Evolutionary conservation across 208 protist species (phyloP).

Genomic region (Leishmania gerbilli): DNA sequence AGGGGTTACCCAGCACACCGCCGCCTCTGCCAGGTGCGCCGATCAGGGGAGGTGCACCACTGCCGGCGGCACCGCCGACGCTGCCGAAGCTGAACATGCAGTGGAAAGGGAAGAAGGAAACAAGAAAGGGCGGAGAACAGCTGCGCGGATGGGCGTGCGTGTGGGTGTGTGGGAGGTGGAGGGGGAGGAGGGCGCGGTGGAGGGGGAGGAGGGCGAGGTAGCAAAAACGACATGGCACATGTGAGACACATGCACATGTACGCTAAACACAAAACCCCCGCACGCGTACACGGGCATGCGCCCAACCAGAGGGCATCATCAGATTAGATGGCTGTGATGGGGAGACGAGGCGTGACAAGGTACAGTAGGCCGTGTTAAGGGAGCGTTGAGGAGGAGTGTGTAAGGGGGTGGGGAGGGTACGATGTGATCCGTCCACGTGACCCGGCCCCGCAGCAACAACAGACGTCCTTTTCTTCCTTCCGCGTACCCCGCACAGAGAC

Average conservation of each 20-base stretch:
- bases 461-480: background rate
- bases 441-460: background rate
- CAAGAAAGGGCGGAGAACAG: background rate
- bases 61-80: conserved; percentile 4
- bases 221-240: background rate
- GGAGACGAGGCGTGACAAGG: background rate
- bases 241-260: too few species aligned
- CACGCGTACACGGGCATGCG: background rate
- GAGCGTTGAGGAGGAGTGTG: background rate
- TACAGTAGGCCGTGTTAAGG: background rate
- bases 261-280: background rate
- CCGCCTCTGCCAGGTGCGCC: background rate
- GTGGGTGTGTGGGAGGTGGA: background rate
- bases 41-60: background rate
- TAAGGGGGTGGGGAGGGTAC: background rate
- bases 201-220: background rate
- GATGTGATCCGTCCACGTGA: background rate
- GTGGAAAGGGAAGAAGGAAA: background rate
- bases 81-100: conserved; percentile 13
- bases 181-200: background rate
- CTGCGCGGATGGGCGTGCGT: background rate
- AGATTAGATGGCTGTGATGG: background rate
- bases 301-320: background rate
- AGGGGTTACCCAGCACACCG: conserved; percentile 12
- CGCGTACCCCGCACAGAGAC: background rate